Conservation (phyloP, 306 rosid species). For the Sicyos baderoa region DNA sequence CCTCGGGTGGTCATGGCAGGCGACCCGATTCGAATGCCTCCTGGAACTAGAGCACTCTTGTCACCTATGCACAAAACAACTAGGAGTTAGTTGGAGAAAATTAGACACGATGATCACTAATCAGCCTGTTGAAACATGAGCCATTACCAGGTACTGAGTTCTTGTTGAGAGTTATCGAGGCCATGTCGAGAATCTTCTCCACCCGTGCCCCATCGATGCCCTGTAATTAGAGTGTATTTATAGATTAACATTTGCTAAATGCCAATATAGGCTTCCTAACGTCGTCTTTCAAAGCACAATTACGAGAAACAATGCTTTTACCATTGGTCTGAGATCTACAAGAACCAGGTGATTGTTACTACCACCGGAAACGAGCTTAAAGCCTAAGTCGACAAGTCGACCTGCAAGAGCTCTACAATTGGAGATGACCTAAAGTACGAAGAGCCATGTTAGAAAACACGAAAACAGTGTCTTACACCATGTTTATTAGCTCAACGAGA, state of each 20-base stretch:
- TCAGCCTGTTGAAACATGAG: not conserved
- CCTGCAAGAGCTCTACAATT: slow-evolving; percentile 79
- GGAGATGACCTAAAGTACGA: slow-evolving; percentile 59
- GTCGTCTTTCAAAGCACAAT: not conserved
- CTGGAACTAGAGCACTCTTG: slow-evolving; percentile 78
- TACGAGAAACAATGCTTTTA: slow-evolving; percentile 27
- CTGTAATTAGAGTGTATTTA: slow-evolving; percentile 24
- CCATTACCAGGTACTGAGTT: slow-evolving; percentile 78
- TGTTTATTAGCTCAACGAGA: slow-evolving; percentile 8
- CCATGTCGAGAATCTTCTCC: slow-evolving; percentile 93
- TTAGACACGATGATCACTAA: too few species aligned
- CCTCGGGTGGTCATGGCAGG: slow-evolving; percentile 99
- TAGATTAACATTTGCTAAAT: not conserved
- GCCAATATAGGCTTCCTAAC: not conserved
- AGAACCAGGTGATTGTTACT: slow-evolving; percentile 90
- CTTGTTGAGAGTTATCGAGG: slow-evolving; percentile 85
- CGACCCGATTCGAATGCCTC: slow-evolving; percentile 93
- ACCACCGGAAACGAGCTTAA: slow-evolving; percentile 90
- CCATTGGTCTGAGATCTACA: slow-evolving; percentile 83
- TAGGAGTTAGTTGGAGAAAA: not conserved
- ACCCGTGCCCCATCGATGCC: slow-evolving; percentile 92
- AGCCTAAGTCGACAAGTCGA: slow-evolving; percentile 52
- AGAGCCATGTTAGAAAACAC: slow-evolving; percentile 13
- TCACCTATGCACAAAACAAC: slow-evolving; percentile 43
- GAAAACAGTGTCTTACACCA: slow-evolving; percentile 14